Conservation (phyloP, 2,329 filamentous ascomycete species). For the Botryotinia calthae region DNA sequence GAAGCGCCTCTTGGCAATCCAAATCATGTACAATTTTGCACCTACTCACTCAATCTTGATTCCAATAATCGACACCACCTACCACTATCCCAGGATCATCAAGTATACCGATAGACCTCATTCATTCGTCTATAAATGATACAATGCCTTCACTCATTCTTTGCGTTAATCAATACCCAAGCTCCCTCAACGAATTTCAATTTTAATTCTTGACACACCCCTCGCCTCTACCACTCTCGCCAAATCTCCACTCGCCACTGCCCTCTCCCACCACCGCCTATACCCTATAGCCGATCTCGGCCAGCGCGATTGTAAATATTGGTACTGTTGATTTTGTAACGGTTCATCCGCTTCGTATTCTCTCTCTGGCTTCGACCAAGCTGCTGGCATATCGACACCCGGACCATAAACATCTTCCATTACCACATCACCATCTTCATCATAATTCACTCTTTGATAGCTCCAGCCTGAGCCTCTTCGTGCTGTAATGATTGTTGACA, state of each 20-base stretch:
- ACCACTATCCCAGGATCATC: neutral
- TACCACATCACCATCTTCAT: conserved; percentile 31
- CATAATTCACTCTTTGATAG: conserved; percentile 22
- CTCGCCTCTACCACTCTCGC: conserved; percentile 39
- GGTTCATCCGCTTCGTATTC: neutral
- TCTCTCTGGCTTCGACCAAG: conserved; percentile 16
- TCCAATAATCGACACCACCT: neutral
- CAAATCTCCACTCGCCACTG: conserved; percentile 31
- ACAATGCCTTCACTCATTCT: neutral
- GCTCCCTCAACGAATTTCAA: conserved; percentile 10
- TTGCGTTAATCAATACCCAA: neutral
- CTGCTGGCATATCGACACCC: neutral
- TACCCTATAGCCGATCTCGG: neutral
- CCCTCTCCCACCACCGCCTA: conserved; percentile 4
- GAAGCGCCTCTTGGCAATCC: neutral
- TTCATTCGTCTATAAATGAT: neutral
- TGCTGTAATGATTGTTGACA: neutral
- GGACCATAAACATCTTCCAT: conserved; percentile 30
- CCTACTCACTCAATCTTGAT: neutral
- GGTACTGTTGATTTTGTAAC: conserved; percentile 14
- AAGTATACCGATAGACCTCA: neutral
- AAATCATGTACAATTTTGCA: neutral
- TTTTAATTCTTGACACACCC: conserved; percentile 18
- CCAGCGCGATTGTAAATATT: conserved; percentile 20
- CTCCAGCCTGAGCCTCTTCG: neutral